These are phyloP conservation scores for Kodamaea sagamina DNA, from an alignment of 805 yeast genomes.

Conservation along the genomic window DNA sequence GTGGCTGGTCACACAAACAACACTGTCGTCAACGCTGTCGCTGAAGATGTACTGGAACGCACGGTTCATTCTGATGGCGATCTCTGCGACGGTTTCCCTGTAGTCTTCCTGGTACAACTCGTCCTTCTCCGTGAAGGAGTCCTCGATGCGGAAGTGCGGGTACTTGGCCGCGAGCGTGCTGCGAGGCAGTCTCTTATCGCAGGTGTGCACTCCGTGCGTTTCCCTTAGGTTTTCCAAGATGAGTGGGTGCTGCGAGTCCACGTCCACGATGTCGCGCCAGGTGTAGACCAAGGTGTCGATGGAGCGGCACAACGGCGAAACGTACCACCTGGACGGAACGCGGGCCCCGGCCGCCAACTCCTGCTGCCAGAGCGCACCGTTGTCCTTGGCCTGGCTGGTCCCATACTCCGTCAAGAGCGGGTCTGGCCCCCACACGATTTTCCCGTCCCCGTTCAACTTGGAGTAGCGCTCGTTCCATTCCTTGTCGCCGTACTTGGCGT, in stretches of 20 bases:
- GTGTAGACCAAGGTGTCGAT: conserved; percentile 50
- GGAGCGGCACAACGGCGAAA: conserved; percentile 55
- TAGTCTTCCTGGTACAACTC: conserved; percentile 38
- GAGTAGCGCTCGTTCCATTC: conserved; percentile 52
- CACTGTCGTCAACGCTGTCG: conserved; percentile 22
- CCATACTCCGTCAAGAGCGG: conserved; percentile 52
- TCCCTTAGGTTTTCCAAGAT: conserved; percentile 52
- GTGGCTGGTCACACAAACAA: conserved; percentile 50
- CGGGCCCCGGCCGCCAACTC: conserved; percentile 33
- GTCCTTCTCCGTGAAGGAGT: conserved; percentile 50
- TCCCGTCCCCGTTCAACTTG: conserved; percentile 46
- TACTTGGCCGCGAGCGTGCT: conserved; percentile 43
- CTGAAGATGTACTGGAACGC: conserved; percentile 39
- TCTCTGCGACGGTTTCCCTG: conserved; percentile 45
- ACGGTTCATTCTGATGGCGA: conserved; percentile 36
- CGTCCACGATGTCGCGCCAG: conserved; percentile 40
- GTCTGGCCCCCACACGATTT: conserved; percentile 53
- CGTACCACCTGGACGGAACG: conserved; percentile 44
- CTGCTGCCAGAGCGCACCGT: conserved; percentile 40
- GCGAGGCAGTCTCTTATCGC: conserved; percentile 47
- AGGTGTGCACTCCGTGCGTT: conserved; percentile 51
- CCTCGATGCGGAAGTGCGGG: conserved; percentile 42
- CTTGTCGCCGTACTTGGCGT: conserved; percentile 45
- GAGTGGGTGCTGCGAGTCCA: conserved; percentile 30
- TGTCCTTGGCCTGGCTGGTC: conserved; percentile 45